These are phyloP conservation scores for Bjerkandera adusta DNA, from an alignment of 1,284 basidiomycete genomes.

Conservation along the genomic window DNA sequence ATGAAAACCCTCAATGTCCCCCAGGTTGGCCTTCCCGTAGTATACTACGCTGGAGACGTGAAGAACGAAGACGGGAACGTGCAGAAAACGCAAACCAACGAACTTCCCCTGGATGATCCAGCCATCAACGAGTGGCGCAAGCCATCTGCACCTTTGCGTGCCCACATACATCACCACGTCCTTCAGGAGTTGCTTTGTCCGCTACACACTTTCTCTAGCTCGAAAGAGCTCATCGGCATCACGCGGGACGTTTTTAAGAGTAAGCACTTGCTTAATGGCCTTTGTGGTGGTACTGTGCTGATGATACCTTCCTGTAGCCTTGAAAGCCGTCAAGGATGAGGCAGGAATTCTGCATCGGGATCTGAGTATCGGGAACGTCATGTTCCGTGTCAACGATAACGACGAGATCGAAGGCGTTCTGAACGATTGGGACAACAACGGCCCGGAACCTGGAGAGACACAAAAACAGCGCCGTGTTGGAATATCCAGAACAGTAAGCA, in stretches of 20 bases:
- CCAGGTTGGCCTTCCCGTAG: background rate
- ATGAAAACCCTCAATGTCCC: too few relatives aligned
- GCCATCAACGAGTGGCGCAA: too few relatives aligned
- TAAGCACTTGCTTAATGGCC: background rate
- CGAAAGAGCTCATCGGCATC: background rate
- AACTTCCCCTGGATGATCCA: too few relatives aligned
- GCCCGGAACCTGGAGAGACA: background rate
- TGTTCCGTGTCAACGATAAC: background rate
- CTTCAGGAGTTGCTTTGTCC: slow-evolving; percentile 1
- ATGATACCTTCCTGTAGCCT: slow-evolving; percentile 1
- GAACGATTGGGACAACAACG: slow-evolving; percentile 7
- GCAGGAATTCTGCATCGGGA: slow-evolving; percentile 8
- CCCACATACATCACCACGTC: background rate
- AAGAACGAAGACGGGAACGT: background rate
- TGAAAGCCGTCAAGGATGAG: background rate
- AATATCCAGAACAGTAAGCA: too few relatives aligned
- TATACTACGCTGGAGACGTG: slow-evolving; percentile 1
- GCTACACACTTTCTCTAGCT: background rate
- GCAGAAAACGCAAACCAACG: background rate
- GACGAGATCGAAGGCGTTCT: background rate
- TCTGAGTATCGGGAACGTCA: slow-evolving; percentile 9
- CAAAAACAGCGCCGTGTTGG: background rate
- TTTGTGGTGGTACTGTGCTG: background rate
- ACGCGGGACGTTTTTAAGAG: background rate
- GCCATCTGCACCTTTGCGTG: too few relatives aligned